These are phyloP conservation scores for Nitzschia palea DNA, from an alignment of 108 stramenopile genomes.

Conservation along the genomic window DNA sequence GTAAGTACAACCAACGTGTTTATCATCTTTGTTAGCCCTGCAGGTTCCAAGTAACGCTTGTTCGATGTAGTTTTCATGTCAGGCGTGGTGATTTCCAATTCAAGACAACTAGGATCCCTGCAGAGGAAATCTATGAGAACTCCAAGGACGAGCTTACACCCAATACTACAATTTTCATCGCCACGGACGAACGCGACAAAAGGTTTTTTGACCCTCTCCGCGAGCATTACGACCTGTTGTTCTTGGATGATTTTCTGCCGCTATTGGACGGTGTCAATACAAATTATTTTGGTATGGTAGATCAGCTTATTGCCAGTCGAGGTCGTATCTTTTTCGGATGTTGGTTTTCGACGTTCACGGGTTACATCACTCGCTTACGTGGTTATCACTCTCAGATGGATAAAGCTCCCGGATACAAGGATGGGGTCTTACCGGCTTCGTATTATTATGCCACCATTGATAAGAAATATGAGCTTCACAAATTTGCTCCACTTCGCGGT, in stretches of 20 bases:
- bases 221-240: conserved; percentile 64
- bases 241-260: conserved; percentile 72
- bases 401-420: conserved; percentile 42
- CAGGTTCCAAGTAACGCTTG: too few relatives aligned
- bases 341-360: conserved; percentile 47
- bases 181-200: conserved; percentile 86
- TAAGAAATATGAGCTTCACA: conserved; percentile 51
- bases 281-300: conserved; percentile 86
- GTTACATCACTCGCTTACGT: conserved; percentile 67
- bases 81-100: conserved; percentile 84
- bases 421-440: conserved; percentile 44
- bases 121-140: conserved; percentile 55
- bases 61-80: conserved; percentile 78
- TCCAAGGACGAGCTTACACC: conserved; percentile 55
- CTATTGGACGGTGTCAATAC: conserved; percentile 51
- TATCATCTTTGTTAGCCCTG: too few relatives aligned
- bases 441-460: conserved; percentile 56
- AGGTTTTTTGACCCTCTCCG: conserved; percentile 71
- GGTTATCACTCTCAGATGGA: conserved; percentile 63
- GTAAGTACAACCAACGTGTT: conserved; percentile 19
- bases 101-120: conserved; percentile 62
- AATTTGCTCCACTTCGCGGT: conserved; percentile 39
- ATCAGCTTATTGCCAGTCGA: conserved; percentile 80
- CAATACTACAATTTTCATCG: conserved; percentile 70
- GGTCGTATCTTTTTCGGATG: conserved; percentile 54